Conservation (phyloP, 1,284 basidiomycete genomes). For the Moesziomyces sp. region DNA sequence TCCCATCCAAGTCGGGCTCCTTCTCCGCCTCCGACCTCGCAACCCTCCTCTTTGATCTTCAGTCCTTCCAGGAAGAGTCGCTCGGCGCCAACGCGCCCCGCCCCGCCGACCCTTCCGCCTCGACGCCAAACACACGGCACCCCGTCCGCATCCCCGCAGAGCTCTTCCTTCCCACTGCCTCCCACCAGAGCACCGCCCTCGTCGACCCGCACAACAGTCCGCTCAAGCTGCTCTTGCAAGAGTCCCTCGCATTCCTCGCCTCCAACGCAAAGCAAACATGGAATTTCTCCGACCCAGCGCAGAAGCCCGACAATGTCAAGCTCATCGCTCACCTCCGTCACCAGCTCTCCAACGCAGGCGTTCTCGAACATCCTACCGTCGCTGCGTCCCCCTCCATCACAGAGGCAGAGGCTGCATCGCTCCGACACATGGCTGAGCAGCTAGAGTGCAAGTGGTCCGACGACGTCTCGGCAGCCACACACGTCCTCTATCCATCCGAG, state of each 20-base stretch:
- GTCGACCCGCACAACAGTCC: slow-evolving; percentile 40
- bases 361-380: slow-evolving; percentile 46
- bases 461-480: slow-evolving; percentile 51
- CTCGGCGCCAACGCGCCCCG: slow-evolving; percentile 53
- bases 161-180: slow-evolving; percentile 55
- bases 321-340: slow-evolving; percentile 56
- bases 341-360: slow-evolving; percentile 38
- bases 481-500: slow-evolving; percentile 57
- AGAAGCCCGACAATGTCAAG: slow-evolving; percentile 47
- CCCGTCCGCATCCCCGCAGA: slow-evolving; percentile 60
- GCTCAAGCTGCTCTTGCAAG: slow-evolving; percentile 49
- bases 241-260: slow-evolving; percentile 48
- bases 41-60: slow-evolving; percentile 40
- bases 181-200: slow-evolving; percentile 40
- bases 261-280: slow-evolving; percentile 39
- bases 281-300: slow-evolving; percentile 48
- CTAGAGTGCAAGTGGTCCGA: slow-evolving; percentile 62
- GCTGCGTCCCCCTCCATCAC: slow-evolving; percentile 53
- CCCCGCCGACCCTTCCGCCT: slow-evolving; percentile 46
- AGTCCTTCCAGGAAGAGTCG: slow-evolving; percentile 59
- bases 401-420: slow-evolving; percentile 56
- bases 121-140: slow-evolving; percentile 30
- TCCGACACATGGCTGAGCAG: slow-evolving; percentile 49
- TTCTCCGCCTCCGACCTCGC: slow-evolving; percentile 46
- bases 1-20: slow-evolving; percentile 25